phyloP scores from a whole-genome alignment of 129 eudicot species.

The Calendula officinalis region DNA sequence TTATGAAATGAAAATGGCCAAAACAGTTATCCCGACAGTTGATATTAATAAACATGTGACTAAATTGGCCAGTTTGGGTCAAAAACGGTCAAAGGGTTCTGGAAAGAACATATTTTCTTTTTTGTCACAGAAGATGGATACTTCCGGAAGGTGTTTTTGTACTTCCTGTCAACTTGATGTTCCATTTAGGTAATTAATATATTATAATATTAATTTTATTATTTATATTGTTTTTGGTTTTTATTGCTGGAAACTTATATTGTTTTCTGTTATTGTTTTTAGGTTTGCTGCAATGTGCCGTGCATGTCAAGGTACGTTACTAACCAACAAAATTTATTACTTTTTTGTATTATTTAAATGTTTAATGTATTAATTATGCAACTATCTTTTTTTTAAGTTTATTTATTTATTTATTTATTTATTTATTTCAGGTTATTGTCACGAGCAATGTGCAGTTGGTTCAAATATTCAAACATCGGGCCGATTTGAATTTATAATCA shows the following conservation, averaged over 20 bases:
- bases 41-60: conserved; percentile 26
- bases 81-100: conserved; percentile 55
- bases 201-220: not conserved
- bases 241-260: conserved; percentile 9
- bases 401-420: not conserved
- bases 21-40: conserved; percentile 12
- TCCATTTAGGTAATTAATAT: conserved; percentile 48
- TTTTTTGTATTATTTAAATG: no score
- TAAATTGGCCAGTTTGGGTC: conserved; percentile 39
- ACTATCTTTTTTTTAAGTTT: not conserved
- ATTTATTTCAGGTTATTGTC: conserved; percentile 66
- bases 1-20: conserved; percentile 50
- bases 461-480: conserved; percentile 41
- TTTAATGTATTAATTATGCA: no score
- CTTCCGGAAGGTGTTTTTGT: conserved; percentile 44
- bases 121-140: conserved; percentile 59
- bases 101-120: conserved; percentile 54
- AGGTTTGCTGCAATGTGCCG: conserved; percentile 79
- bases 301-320: conserved; percentile 74
- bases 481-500: conserved; percentile 42
- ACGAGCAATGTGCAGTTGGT: conserved; percentile 57
- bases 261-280: conserved; percentile 31
- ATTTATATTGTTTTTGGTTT: not conserved
- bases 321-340: not conserved
- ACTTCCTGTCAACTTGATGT: conserved; percentile 67